Percentiles rank a stretch among this genome's conserved stretches.
Evolutionary conservation across 805 yeast species (phyloP).

Genomic region (Helenozyma baotianmanensis): DNA sequence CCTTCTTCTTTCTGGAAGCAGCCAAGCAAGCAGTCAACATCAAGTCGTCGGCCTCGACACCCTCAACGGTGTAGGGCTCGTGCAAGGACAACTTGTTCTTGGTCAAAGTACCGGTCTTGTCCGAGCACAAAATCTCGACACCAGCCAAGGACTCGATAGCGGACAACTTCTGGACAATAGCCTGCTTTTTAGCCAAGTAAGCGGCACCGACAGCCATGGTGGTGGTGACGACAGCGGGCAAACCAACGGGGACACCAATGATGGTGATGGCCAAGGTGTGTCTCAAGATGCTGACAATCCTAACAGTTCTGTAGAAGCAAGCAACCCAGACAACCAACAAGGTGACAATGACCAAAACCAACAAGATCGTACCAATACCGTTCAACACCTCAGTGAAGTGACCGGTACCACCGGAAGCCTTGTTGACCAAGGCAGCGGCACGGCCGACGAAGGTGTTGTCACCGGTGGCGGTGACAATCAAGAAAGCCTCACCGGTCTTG

Average conservation of each 20-base stretch:
- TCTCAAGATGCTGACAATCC: conserved; percentile 83
- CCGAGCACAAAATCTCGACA: conserved; percentile 96
- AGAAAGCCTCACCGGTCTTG: conserved; percentile 91
- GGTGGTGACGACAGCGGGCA: conserved; percentile 97
- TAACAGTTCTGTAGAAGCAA: conserved; percentile 87
- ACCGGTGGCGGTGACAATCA: conserved; percentile 94
- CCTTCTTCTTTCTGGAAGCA: conserved; percentile 97
- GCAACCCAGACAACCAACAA: conserved; percentile 89
- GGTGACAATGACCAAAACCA: conserved; percentile 84
- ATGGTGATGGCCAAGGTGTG: conserved; percentile 93
- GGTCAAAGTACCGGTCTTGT: conserved; percentile 97
- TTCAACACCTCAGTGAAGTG: conserved; percentile 96
- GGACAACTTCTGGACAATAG: conserved; percentile 93
- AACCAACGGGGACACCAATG: conserved; percentile 98
- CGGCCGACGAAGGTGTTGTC: conserved; percentile 94
- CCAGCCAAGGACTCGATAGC: conserved; percentile 97
- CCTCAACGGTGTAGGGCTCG: conserved; percentile 97
- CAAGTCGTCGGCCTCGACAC: conserved; percentile 92
- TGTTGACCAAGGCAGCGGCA: conserved; percentile 94
- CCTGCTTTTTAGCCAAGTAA: conserved; percentile 94
- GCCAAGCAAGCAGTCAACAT: conserved; percentile 98
- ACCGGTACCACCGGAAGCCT: conserved; percentile 89
- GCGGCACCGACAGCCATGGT: conserved; percentile 99
- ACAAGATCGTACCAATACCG: conserved; percentile 92
- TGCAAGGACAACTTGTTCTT: conserved; percentile 93